Conservation (phyloP, 371 early-diverging fungal species). For the Mucor mucedo region DNA sequence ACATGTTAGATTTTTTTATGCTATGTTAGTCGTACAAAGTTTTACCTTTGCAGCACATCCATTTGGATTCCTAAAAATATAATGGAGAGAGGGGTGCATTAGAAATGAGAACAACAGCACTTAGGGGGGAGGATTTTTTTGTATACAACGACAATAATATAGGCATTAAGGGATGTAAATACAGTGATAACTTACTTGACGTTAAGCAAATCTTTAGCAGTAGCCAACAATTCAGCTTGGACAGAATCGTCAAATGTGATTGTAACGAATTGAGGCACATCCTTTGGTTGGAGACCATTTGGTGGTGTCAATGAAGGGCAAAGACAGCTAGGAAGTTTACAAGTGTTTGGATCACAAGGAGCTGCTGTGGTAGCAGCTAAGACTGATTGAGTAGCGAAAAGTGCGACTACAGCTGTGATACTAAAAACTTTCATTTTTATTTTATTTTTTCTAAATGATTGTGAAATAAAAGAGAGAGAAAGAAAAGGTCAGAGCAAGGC, state of each 20-base stretch:
- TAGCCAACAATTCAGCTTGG: constrained; percentile 51
- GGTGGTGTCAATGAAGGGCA: constrained; percentile 72
- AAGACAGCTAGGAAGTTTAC: constrained; percentile 69
- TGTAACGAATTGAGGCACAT: constrained; percentile 77
- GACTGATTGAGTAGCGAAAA: constrained; percentile 31
- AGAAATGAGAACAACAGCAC: constrained; percentile 18
- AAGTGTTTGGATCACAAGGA: constrained; percentile 65
- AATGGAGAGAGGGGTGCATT: constrained; percentile 6
- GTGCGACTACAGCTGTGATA: constrained; percentile 36
- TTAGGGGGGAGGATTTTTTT: constrained; percentile 11
- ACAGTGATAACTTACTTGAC: constrained; percentile 43
- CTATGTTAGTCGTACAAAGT: neutral
- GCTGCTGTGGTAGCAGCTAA: constrained; percentile 35
- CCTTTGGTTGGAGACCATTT: constrained; percentile 54
- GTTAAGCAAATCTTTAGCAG: constrained; percentile 44
- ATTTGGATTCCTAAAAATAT: constrained; percentile 58
- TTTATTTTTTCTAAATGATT: constrained; percentile 5
- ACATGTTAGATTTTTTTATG: neutral
- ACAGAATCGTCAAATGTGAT: constrained; percentile 77
- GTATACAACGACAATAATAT: neutral
- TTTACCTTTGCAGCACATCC: constrained; percentile 58
- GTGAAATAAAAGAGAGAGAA: constrained; percentile 10
- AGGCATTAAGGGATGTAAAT: neutral
- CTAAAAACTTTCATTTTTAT: constrained; percentile 37
- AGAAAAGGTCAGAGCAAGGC: neutral